Base-by-base conservation (phyloP, 2,329 filamentous ascomycete genomes). In the Diaporthe sp. region DNA sequence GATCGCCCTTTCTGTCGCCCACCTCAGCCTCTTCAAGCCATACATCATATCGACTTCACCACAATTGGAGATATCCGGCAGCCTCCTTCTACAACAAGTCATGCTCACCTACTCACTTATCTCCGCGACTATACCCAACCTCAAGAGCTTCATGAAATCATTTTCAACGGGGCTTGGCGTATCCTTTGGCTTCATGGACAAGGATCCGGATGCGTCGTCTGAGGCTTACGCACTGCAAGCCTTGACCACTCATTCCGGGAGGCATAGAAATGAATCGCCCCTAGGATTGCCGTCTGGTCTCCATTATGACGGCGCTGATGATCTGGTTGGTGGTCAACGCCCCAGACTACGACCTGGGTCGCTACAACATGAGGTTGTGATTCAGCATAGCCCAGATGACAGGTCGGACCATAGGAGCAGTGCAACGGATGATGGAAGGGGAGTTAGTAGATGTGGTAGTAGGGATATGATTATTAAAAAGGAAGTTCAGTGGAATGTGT, bases 71-170 rank as follows among this genome's bases (percentile, higher is more conserved):
- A 58, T 77, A 17, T 73, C 76, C 3, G 50, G 73, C 61, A 76
- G 73, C 22, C 63, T 78, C 1, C 66, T 78, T 1, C 35, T 78
- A 19, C 77, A 76, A 37, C 78, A 79, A 59, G 59, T 70, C 30
- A 77, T 77, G 65, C 55, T 79, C 9, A 50, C 73, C 9, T 76
- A 73, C 70, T 79, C 77, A 13, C 72, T 79, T 55, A 75, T 78
- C 19, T 79, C 77, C 15, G 77, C 77, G 10, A 79, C 76, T 9
- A 69, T 79, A 7, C 78, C 77, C 15, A 79, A 79, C 72, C 51
- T 78, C 25, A 77, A 75, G 32, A 76, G 76, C n/a, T 78, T 78
- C 44, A 70, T 79, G 47, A 77, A 75, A 55, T 77, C 77, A 13
- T 77, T 79, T 44, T 69, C 68, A 4, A 73, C 56, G n/a, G 66